phyloP scores from a whole-genome alignment of 1,139 yeast species.

The Blastobotrys malaysiensis region DNA sequence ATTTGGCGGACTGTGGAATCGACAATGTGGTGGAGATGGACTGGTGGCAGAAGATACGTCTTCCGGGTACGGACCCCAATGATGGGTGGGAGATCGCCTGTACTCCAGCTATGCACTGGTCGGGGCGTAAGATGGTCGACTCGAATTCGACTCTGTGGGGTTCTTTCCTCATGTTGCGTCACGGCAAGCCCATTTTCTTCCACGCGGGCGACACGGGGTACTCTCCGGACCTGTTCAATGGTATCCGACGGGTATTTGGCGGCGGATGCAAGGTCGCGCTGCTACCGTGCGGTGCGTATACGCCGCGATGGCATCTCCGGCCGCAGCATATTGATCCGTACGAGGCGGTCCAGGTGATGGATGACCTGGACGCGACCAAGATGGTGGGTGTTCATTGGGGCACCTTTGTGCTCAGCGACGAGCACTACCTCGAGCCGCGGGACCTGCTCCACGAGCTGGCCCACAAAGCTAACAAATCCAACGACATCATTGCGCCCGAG shows the following conservation, averaged over 20 bases:
- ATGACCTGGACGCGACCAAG: slow-evolving; percentile 53
- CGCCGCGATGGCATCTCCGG: slow-evolving; percentile 90
- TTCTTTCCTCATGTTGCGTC: slow-evolving; percentile 63
- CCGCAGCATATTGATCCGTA: slow-evolving; percentile 84
- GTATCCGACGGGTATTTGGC: slow-evolving; percentile 61
- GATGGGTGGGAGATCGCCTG: slow-evolving; percentile 75
- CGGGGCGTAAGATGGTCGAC: slow-evolving; percentile 74
- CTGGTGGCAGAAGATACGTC: slow-evolving; percentile 78
- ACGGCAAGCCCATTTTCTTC: slow-evolving; percentile 66
- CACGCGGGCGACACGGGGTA: slow-evolving; percentile 97
- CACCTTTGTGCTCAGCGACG: slow-evolving; percentile 83
- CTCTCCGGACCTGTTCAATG: slow-evolving; percentile 59
- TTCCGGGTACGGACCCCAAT: slow-evolving; percentile 34
- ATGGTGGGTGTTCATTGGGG: slow-evolving; percentile 96
- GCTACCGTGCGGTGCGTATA: slow-evolving; percentile 90
- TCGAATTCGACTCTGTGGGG: slow-evolving; percentile 84
- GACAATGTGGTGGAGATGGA: slow-evolving; percentile 60
- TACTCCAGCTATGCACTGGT: slow-evolving; percentile 98
- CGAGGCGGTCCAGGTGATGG: slow-evolving; percentile 66
- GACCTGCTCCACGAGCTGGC: slow-evolving; percentile 36
- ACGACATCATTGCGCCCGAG: slow-evolving; percentile 46
- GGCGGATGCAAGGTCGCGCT: slow-evolving; percentile 60
- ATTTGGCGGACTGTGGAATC: slow-evolving; percentile 52
- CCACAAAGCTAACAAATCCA: slow-evolving; percentile 22
- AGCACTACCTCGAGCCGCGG: slow-evolving; percentile 81